Evolutionary conservation across 2,329 filamentous ascomycete genomes (phyloP).

Genomic region (Penicillium sp.): DNA sequence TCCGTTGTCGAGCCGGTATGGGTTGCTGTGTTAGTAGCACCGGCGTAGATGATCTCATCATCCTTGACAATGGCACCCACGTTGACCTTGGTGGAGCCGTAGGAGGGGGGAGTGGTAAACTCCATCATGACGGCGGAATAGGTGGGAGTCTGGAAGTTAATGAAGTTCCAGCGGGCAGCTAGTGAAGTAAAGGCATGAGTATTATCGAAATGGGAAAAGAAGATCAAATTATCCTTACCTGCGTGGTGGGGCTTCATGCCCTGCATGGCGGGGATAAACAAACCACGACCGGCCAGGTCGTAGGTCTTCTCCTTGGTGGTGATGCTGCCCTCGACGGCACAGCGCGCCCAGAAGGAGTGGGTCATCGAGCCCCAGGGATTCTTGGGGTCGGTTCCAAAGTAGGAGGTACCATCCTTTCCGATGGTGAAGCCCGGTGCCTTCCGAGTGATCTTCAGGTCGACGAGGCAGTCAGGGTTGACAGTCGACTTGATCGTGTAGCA

Average conservation of each 20-base stretch:
- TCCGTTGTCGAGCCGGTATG: constrained; percentile 73
- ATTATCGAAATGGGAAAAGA: background rate
- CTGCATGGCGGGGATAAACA: constrained; percentile 84
- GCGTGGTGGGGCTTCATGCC: constrained; percentile 99
- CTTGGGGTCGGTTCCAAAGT: constrained; percentile 79
- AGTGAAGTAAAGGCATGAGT: background rate
- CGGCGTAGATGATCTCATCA: constrained; percentile 73
- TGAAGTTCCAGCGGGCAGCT: constrained; percentile 89
- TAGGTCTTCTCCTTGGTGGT: constrained; percentile 77
- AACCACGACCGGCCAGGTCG: constrained; percentile 75
- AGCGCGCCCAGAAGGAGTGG: constrained; percentile 93
- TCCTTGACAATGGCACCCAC: constrained; percentile 82
- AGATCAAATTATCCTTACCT: constrained; percentile 48
- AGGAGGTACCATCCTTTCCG: constrained; percentile 78
- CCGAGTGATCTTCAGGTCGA: constrained; percentile 81
- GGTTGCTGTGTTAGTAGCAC: constrained; percentile 61
- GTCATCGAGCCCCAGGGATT: constrained; percentile 91
- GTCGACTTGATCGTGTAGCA: constrained; percentile 88
- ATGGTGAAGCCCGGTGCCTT: constrained; percentile 77
- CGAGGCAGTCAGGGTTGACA: constrained; percentile 73
- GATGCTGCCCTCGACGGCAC: constrained; percentile 76
- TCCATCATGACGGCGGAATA: constrained; percentile 94
- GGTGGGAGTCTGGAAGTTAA: constrained; percentile 81
- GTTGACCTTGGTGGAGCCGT: constrained; percentile 78
- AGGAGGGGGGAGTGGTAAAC: constrained; percentile 89